These are phyloP conservation scores for Conticribra weissflogii DNA, from an alignment of 108 stramenopile genomes.

Conservation along the genomic window DNA sequence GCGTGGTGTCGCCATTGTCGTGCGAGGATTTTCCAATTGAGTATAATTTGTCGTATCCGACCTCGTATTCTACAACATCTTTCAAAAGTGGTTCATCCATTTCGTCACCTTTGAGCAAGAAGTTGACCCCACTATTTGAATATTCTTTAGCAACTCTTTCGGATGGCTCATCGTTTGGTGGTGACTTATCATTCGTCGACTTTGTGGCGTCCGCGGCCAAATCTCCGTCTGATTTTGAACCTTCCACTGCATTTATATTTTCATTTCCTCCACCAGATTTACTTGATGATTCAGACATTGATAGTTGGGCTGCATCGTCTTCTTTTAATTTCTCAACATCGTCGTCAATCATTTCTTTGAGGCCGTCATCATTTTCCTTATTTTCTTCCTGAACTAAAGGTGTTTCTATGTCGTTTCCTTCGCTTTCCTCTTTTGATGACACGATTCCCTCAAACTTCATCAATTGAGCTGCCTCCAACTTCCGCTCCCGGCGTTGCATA, in stretches of 20 bases:
- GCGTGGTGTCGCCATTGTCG: conserved; percentile 2
- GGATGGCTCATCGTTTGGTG: not conserved
- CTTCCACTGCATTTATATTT: not conserved
- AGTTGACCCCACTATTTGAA: conserved; percentile 3
- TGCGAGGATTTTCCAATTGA: not conserved
- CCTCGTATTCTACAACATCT: conserved; percentile 36
- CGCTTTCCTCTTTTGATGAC: not conserved
- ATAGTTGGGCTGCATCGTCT: no score
- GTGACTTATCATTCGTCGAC: not conserved
- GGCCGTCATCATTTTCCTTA: not conserved
- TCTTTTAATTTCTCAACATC: no score
- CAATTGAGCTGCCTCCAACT: not conserved
- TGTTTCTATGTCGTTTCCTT: not conserved
- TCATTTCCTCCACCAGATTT: not conserved
- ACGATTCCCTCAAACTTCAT: not conserved
- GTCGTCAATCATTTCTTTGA: not conserved
- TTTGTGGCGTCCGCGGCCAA: not conserved
- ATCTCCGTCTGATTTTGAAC: not conserved
- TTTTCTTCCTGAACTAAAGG: not conserved
- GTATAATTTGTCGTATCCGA: conserved; percentile 38
- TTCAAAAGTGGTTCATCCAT: conserved; percentile 36
- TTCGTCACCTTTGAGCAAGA: conserved; percentile 29
- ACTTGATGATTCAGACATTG: no score
- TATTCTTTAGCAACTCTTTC: not conserved
- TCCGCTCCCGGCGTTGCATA: conserved; percentile 10